Conservation (phyloP, 2,329 filamentous ascomycete species). For the Ophiostoma sp. region DNA sequence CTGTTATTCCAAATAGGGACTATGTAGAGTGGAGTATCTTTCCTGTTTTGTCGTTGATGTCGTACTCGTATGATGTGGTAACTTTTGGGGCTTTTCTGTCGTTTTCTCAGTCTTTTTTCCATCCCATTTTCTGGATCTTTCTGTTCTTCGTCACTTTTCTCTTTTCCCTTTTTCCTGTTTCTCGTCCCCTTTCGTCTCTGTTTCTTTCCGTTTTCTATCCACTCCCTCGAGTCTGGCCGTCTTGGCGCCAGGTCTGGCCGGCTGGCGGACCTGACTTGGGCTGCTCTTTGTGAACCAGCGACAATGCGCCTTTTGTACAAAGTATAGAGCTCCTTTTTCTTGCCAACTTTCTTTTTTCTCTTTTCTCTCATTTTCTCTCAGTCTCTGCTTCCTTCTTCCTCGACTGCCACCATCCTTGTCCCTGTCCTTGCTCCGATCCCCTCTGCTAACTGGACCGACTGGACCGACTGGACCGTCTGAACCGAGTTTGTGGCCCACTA, state of each 20-base stretch:
- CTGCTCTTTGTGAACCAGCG: background rate
- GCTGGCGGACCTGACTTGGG: background rate
- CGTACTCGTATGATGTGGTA: background rate
- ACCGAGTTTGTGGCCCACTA: background rate
- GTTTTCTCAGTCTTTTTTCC: background rate
- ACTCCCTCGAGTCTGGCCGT: background rate
- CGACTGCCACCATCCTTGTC: slow-evolving; percentile 6
- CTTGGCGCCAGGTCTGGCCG: background rate
- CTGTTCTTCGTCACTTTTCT: background rate
- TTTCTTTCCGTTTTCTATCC: background rate
- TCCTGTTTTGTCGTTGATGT: background rate
- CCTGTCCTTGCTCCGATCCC: no score
- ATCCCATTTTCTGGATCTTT: background rate
- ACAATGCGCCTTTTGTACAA: background rate
- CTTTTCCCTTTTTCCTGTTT: background rate
- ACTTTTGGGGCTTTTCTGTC: background rate
- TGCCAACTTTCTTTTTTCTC: background rate
- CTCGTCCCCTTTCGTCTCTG: background rate
- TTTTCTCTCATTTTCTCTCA: background rate
- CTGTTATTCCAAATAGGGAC: background rate
- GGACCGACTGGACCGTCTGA: background rate
- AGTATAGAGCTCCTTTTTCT: background rate
- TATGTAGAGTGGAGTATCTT: background rate
- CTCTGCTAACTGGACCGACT: no score
- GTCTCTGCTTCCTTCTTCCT: no score